Percentiles rank a stretch among this genome's conserved stretches.
phyloP scores from a whole-genome alignment of 768 basidiomycete species.

The Naganishia onofrii region DNA sequence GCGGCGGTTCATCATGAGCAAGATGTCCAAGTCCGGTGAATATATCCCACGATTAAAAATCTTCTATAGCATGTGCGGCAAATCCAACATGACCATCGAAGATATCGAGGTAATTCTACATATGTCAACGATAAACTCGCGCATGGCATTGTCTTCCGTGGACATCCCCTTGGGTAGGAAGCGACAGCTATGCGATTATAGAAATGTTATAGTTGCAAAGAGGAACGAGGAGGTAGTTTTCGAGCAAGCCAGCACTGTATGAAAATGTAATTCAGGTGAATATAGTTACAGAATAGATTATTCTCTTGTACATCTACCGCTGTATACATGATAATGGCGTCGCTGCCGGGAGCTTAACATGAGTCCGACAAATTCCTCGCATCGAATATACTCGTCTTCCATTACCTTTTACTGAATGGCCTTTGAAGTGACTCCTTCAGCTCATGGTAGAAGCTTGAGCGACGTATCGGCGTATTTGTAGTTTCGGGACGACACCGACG shows the following conservation, averaged over 20 bases:
- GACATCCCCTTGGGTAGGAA: not conserved
- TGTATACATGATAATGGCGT: too few species aligned
- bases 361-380: too few species aligned
- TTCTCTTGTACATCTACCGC: not conserved
- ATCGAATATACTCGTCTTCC: too few species aligned
- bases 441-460: too few species aligned
- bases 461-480: too few species aligned
- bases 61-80: constrained; percentile 82
- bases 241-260: not conserved
- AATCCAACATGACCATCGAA: constrained; percentile 69
- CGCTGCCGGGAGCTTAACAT: too few species aligned
- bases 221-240: not conserved
- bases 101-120: constrained; percentile 58
- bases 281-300: not conserved
- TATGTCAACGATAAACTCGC: too few species aligned
- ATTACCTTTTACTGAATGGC: too few species aligned
- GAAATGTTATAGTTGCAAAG: too few species aligned
- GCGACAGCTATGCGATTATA: constrained; percentile 7
- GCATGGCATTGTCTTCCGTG: not conserved
- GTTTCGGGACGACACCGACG: too few species aligned
- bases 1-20: constrained; percentile 37
- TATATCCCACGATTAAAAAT: too few species aligned
- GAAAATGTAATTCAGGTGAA: not conserved
- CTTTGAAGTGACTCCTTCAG: too few species aligned
- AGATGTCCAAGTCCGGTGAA: constrained; percentile 23